phyloP scores from a whole-genome alignment of 495 filamentous ascomycete species.

The Penicillium canescens region DNA sequence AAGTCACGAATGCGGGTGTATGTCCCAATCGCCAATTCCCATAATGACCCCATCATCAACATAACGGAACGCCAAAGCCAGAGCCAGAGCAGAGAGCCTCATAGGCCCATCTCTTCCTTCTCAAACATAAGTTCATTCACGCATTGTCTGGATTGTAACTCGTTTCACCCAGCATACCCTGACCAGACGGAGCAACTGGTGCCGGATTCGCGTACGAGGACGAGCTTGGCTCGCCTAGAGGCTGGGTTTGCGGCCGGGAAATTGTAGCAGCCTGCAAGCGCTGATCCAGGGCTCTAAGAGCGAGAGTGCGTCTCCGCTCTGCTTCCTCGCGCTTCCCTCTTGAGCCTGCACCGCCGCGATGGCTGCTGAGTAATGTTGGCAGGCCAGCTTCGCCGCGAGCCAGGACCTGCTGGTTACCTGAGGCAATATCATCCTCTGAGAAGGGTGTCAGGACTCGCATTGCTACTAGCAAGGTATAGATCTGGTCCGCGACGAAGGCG shows the following conservation, averaged over 20 bases:
- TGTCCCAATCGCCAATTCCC: conserved; percentile 14
- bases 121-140: conserved; percentile 17
- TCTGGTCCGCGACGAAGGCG: conserved; percentile 65
- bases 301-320: conserved; percentile 83
- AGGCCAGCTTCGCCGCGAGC: conserved; percentile 67
- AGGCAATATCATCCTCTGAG: conserved; percentile 79
- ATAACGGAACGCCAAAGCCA: conserved; percentile 1
- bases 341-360: conserved; percentile 33
- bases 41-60: neutral
- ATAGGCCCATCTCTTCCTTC: neutral
- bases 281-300: conserved; percentile 89
- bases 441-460: conserved; percentile 82
- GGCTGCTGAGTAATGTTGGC: conserved; percentile 57
- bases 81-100: neutral
- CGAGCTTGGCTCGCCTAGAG: conserved; percentile 35
- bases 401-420: conserved; percentile 70
- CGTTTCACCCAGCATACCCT: conserved; percentile 65
- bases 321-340: conserved; percentile 77
- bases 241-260: conserved; percentile 32
- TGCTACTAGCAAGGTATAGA: conserved; percentile 74
- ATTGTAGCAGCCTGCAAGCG: conserved; percentile 79
- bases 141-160: conserved; percentile 66
- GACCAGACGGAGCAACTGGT: conserved; percentile 31
- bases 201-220: conserved; percentile 36
- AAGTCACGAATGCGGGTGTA: conserved; percentile 11